These are phyloP conservation scores for Juglanconis sp. DNA, from an alignment of 2,329 filamentous ascomycete genomes.

Conservation along the genomic window DNA sequence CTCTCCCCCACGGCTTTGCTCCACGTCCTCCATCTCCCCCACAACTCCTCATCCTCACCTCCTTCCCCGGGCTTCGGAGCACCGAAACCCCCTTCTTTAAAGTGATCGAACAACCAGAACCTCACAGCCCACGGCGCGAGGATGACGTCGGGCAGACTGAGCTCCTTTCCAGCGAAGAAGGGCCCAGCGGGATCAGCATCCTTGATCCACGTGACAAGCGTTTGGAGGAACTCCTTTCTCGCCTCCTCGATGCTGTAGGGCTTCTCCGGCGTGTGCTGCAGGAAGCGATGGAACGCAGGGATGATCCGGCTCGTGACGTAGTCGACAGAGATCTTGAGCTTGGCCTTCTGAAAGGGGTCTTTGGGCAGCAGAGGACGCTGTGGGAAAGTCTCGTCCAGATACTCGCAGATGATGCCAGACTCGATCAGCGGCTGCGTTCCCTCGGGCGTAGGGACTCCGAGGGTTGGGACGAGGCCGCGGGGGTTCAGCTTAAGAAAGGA, in stretches of 20 bases:
- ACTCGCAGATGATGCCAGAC: slow-evolving; percentile 68
- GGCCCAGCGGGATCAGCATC: slow-evolving; percentile 46
- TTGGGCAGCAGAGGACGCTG: slow-evolving; percentile 51
- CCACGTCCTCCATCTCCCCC: slow-evolving; percentile 64
- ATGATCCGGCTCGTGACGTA: slow-evolving; percentile 65
- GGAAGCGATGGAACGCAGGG: slow-evolving; percentile 61
- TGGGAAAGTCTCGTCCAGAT: slow-evolving; percentile 66
- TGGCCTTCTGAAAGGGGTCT: slow-evolving; percentile 60
- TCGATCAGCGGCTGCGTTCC: slow-evolving; percentile 59
- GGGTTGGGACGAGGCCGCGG: slow-evolving; percentile 68
- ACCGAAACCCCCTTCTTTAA: slow-evolving; percentile 53
- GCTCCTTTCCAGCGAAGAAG: slow-evolving; percentile 60
- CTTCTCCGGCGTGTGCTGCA: slow-evolving; percentile 51
- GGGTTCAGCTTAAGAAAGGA: slow-evolving; percentile 68
- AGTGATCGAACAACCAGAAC: slow-evolving; percentile 70
- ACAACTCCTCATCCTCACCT: slow-evolving; percentile 53
- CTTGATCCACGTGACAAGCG: slow-evolving; percentile 58
- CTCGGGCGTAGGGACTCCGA: slow-evolving; percentile 42
- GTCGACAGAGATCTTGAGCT: slow-evolving; percentile 68
- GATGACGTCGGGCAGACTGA: slow-evolving; percentile 64
- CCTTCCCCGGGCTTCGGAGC: slow-evolving; percentile 31
- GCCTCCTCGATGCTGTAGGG: slow-evolving; percentile 46
- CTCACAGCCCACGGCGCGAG: slow-evolving; percentile 68
- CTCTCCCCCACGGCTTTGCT: slow-evolving; percentile 52
- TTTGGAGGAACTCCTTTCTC: slow-evolving; percentile 55